Conservation (phyloP, 1,284 basidiomycete species). For the Pholiota adiposa region DNA sequence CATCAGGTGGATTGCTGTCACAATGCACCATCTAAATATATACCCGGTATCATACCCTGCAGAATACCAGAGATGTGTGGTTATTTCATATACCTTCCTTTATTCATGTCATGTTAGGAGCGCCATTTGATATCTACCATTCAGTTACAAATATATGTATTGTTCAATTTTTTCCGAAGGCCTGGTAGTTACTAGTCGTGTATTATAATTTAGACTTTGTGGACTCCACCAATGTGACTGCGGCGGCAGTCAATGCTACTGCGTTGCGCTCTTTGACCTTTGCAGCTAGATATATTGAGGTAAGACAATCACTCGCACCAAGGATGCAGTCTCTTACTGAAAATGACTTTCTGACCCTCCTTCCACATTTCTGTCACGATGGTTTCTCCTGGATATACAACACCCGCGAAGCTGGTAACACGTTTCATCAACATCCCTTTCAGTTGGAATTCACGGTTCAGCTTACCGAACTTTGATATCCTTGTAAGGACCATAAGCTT, state of each 20-base stretch:
- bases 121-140: neutral
- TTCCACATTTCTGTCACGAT: conserved; percentile 98
- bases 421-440: neutral
- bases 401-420: conserved; percentile 73
- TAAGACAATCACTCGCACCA: neutral
- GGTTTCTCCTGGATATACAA: conserved; percentile 95
- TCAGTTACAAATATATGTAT: too few relatives aligned
- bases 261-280: conserved; percentile 81
- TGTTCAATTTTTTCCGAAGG: too few relatives aligned
- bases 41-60: too few relatives aligned
- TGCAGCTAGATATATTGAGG: conserved; percentile 48
- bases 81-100: too few relatives aligned
- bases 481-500: conserved; percentile 84
- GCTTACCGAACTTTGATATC: conserved; percentile 95
- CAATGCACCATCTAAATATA: neutral
- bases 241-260: conserved; percentile 74
- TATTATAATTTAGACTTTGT: conserved; percentile 70
- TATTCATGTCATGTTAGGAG: too few relatives aligned
- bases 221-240: conserved; percentile 64
- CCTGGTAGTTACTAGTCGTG: neutral
- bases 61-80: too few relatives aligned
- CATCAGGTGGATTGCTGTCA: conserved; percentile 16
- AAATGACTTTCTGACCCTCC: conserved; percentile 90
- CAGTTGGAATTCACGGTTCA: neutral
- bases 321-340: conserved; percentile 66